Percentiles rank a stretch among this genome's conserved stretches.
Evolutionary conservation across 192 early-diverging fungal species (phyloP).

Genomic region (Backusella luteola): DNA sequence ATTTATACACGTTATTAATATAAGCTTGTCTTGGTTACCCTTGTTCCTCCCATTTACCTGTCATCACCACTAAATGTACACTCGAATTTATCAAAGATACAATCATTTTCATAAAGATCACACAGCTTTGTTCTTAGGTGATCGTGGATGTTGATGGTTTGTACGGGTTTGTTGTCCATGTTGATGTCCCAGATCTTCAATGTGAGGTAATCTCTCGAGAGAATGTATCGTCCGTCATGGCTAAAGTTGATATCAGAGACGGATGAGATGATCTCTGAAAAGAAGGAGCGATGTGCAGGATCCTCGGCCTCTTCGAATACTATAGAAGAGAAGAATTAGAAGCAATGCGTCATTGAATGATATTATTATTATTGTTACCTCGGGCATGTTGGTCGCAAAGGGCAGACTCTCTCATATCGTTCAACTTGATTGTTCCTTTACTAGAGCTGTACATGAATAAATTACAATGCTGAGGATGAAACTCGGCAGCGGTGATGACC

Average conservation of each 20-base stretch:
- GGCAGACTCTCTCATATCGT: constrained; percentile 92
- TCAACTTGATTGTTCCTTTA: constrained; percentile 96
- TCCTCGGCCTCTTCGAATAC: constrained; percentile 96
- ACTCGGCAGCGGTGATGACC: constrained; percentile 98
- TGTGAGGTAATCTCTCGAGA: constrained; percentile 95
- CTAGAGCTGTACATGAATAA: constrained; percentile 97
- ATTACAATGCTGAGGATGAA: constrained; percentile 95
- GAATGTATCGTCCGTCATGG: constrained; percentile 91
- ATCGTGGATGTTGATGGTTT: constrained; percentile 95
- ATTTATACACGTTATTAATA: too few relatives aligned
- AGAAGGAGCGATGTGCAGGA: constrained; percentile 92
- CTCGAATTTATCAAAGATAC: constrained; percentile 99
- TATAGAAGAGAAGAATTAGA: constrained; percentile 3
- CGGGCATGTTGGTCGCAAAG: constrained; percentile 93
- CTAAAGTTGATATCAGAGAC: constrained; percentile 97
- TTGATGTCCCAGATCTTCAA: constrained; percentile 98
- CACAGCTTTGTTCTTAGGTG: constrained; percentile 92
- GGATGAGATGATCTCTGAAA: constrained; percentile 98
- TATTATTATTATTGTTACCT: constrained; percentile 42
- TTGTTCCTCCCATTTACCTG: constrained; percentile 45
- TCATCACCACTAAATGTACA: constrained; percentile 95
- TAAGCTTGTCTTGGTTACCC: background rate
- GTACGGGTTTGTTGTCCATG: constrained; percentile 90
- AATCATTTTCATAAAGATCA: constrained; percentile 99
- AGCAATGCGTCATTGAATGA: too few relatives aligned